Base-by-base conservation (phyloP, 768 basidiomycete genomes). In the Lepiota subincarnata region DNA sequence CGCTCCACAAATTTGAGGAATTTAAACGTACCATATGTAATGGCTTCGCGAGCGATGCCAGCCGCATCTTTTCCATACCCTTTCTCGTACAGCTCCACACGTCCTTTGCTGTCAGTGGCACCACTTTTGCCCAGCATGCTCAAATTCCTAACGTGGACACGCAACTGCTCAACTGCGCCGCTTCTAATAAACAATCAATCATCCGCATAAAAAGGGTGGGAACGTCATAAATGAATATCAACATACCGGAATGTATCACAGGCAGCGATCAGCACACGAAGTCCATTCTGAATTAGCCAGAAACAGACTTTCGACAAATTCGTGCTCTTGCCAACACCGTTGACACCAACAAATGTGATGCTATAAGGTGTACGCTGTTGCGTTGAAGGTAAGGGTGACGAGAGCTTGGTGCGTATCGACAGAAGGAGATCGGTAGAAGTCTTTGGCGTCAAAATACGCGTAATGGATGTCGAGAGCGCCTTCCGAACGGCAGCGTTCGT, bases 1-100 rank as follows among this genome's bases (percentile, higher is more conserved):
- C 26, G 31, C 31, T 31, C 31, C 31, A 31, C 31, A 31, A 31
- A 31, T 3, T 8, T 31, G 6, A 31, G 7, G 8, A 11, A 24
- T 4, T 4, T 4, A 7, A 40, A 56, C 81, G 47, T 62, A 92
- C 94, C 97, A 68, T 92, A 89, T 11, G 80, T 71, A 50, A 98
- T 91, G 20, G 97, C 96, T 66, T 99, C 96, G 67, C 85, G 93
- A 2, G 95, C 96, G 47, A 99, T 99, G 6, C 89, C 92, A 20
- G 97, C 96, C n/a, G 96, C 95, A 63, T 99, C 97, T 71, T 98
- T 98, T 2, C 97, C 97, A 66, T 99, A 99, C 1, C 97, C 97
- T 56, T 87, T 81, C 70, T 99, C 96, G 65, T 88, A 99, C 43
- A 98, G 74, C 71, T 98, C 97, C 34, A 99, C 91, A 48, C 84